These are phyloP conservation scores for Dictyostelium brefeldianum DNA, from an alignment of 78 protist species.

Conservation along the genomic window DNA sequence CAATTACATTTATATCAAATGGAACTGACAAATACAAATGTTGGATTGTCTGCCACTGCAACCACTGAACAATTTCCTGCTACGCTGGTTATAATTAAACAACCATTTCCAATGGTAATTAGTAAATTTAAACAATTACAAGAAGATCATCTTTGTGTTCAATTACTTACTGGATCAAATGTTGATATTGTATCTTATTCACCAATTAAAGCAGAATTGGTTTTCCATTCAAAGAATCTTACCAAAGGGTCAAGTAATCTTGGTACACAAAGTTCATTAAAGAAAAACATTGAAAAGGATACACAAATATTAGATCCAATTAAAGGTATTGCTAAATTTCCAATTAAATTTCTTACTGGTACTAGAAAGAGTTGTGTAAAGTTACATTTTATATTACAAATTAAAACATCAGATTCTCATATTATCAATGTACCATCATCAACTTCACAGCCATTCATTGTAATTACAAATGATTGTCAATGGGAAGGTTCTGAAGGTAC, in stretches of 20 bases:
- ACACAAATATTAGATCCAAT: slow-evolving; percentile 39
- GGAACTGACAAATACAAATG: not conserved
- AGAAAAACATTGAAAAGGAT: slow-evolving; percentile 79
- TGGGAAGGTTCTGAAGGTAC: slow-evolving; percentile 82
- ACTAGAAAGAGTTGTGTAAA: slow-evolving; percentile 74
- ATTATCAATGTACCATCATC: slow-evolving; percentile 36
- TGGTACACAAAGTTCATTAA: slow-evolving; percentile 21
- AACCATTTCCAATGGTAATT: slow-evolving; percentile 82
- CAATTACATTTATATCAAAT: slow-evolving; percentile 59
- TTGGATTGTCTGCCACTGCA: not conserved
- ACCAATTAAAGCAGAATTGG: slow-evolving; percentile 50
- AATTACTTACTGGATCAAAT: slow-evolving; percentile 60
- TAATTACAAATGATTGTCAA: slow-evolving; percentile 87
- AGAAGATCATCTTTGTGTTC: slow-evolving; percentile 80
- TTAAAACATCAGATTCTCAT: slow-evolving; percentile 44
- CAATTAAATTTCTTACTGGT: slow-evolving; percentile 71
- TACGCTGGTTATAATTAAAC: slow-evolving; percentile 70
- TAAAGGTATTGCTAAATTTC: slow-evolving; percentile 74
- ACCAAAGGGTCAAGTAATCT: slow-evolving; percentile 1
- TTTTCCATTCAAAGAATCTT: slow-evolving; percentile 41
- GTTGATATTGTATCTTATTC: slow-evolving; percentile 59
- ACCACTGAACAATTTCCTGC: slow-evolving; percentile 19
- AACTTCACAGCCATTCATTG: slow-evolving; percentile 81
- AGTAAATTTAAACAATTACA: slow-evolving; percentile 61
- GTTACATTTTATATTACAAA: slow-evolving; percentile 61